phyloP scores from a whole-genome alignment of 257 asterid species.

The Ballota nigra region DNA sequence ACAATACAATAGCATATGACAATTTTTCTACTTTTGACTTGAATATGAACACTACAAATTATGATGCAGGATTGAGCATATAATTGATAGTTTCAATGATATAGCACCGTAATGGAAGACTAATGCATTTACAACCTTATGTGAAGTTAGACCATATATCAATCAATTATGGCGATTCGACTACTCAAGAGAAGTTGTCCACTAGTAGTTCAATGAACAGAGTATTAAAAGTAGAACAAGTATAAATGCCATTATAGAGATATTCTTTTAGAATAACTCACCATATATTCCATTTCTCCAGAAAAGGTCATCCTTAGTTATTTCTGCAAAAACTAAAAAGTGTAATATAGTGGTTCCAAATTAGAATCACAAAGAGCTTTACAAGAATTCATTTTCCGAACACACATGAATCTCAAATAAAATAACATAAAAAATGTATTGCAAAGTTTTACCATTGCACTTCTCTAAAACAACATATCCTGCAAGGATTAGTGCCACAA shows the following conservation, averaged over 20 bases:
- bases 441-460: conserved; percentile 72
- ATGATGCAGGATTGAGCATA: too few relatives aligned
- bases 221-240: conserved; percentile 2
- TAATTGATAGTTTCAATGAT: too few relatives aligned
- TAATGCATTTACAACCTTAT: too few relatives aligned
- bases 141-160: too few relatives aligned
- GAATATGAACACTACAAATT: too few relatives aligned
- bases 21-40: too few relatives aligned
- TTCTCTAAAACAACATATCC: conserved; percentile 96
- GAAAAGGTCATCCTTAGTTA: conserved; percentile 94
- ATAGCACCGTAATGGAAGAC: too few relatives aligned
- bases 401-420: background rate
- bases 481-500: conserved; percentile 99
- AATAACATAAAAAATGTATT: background rate
- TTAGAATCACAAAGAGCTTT: conserved; percentile 22
- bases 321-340: conserved; percentile 76
- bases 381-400: background rate
- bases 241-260: background rate
- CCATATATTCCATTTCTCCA: conserved; percentile 99
- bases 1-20: too few relatives aligned
- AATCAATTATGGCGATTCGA: too few relatives aligned
- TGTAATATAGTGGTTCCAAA: conserved; percentile 19
- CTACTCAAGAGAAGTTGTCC: background rate
- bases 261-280: conserved; percentile 42
- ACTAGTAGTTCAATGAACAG: conserved; percentile 18